A percentile compares a stretch with the other conserved stretches of the same genome.
These are phyloP conservation scores for Saprolegnia parasitica DNA, from an alignment of 352 stramenopile genomes.

Conservation along the genomic window DNA sequence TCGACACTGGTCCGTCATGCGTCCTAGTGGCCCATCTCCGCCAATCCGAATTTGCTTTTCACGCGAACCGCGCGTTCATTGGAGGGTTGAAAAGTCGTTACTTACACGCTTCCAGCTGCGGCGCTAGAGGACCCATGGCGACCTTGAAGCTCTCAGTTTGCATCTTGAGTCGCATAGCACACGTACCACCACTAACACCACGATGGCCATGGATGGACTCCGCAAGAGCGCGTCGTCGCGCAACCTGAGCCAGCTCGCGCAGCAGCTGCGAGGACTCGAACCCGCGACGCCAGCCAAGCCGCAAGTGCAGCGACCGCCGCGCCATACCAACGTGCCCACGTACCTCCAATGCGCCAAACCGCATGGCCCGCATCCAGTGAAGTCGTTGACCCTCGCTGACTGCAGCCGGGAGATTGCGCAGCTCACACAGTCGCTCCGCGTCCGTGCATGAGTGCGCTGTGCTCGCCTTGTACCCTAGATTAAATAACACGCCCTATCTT, in stretches of 20 bases:
- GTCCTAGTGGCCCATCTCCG: not conserved
- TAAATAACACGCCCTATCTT: not conserved
- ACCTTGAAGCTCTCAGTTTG: no score
- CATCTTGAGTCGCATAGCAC: no score
- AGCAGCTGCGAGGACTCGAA: not conserved
- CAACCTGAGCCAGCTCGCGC: not conserved
- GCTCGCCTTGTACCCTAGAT: not conserved
- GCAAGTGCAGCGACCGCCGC: not conserved
- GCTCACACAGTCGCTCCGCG: not conserved
- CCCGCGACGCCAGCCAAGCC: not conserved
- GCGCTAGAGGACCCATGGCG: no score
- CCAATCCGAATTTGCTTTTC: not conserved
- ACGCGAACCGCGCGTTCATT: no score
- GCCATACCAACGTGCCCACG: conserved; percentile 8
- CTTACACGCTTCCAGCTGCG: no score
- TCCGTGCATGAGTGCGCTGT: not conserved
- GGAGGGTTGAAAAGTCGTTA: no score
- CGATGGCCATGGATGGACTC: not conserved
- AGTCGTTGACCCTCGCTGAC: not conserved
- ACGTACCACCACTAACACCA: not conserved
- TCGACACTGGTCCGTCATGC: not conserved
- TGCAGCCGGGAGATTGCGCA: not conserved
- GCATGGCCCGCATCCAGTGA: not conserved
- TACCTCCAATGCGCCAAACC: not conserved
- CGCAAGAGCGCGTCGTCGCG: conserved; percentile 9